These are phyloP conservation scores for Benincasa hispida DNA, from an alignment of 306 rosid genomes.

Conservation along the genomic window DNA sequence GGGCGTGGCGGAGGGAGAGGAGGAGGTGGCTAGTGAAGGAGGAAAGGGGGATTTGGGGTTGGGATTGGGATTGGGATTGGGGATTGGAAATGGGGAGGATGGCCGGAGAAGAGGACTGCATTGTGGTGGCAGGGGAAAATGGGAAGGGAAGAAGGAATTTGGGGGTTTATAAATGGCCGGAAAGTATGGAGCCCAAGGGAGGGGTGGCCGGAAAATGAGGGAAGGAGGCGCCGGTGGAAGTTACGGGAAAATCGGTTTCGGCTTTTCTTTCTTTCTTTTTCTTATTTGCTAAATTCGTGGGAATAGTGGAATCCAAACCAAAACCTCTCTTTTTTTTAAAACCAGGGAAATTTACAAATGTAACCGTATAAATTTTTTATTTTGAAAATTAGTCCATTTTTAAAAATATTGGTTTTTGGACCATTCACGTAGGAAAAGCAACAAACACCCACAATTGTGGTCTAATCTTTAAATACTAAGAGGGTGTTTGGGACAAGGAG, in stretches of 20 bases:
- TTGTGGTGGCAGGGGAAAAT: neutral
- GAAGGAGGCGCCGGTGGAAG: neutral
- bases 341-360: no score
- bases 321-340: no score
- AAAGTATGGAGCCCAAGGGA: neutral
- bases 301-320: no score
- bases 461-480: no score
- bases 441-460: no score
- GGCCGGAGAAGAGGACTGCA: constrained; percentile 42
- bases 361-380: no score
- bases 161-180: neutral
- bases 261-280: neutral
- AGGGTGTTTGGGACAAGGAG: no score
- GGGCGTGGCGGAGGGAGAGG: constrained; percentile 49
- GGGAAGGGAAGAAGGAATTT: neutral
- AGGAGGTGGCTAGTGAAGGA: constrained; percentile 38
- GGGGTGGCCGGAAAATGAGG: neutral
- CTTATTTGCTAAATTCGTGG: neutral
- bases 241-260: neutral
- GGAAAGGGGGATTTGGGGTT: constrained; percentile 41
- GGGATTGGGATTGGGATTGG: constrained; percentile 31
- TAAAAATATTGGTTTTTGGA: no score
- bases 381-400: no score
- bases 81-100: constrained; percentile 44
- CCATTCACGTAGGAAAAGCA: no score